Base-by-base conservation (phyloP, 1,139 yeast species). In the Nakaseomyces uthaithaninus region DNA sequence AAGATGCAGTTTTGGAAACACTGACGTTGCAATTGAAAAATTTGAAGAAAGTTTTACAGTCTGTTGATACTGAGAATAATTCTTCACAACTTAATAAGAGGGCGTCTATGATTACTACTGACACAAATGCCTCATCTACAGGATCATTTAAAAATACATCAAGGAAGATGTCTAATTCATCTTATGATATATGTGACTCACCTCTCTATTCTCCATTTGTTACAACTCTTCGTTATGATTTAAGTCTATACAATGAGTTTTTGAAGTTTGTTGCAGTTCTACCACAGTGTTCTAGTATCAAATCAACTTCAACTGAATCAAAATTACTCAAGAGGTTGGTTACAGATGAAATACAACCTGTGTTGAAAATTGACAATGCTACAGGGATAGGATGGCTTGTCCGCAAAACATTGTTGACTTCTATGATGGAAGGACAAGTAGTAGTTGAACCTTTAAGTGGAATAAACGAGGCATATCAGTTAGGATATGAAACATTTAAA, bases 371-470 rank as follows among this genome's bases (percentile, higher is more conserved):
- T 15, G 86, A 79, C 44, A 57, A 62, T 37, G 77, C 86, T 0
- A 77, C 80, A 2, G 79, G 78, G 9, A 59, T 79, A 41, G 69
- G 78, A 26, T 76, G 80, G 77, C 64, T 77, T 39, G 71, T 69
- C 30, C 68, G 74, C 46, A 69, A 79, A 51, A 69, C 76, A 33
- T 71, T 85, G 46, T 68, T 87, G 72, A 64, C 69, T 40, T 72
- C 80, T 26, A 70, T 89, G 48, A 71, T 82, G 31, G 95, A 87
- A 40, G 94, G 94, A 4, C 72, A 81, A 36, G 87, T 85, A 6
- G 71, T 78, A 11, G 79, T 91, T 31, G 95, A 87, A 60, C 97
- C 98, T 1, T 73, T 89, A 11, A 79, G 87, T 42, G 94, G 91
- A 0, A 72, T 82, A 27, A 86, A 85, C 53, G 95, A 86, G 57